Evolutionary conservation across 805 yeast species (phyloP), one percentile per base, ranked within the genome.

Genomic region (Candida nonsorbophila): DNA sequence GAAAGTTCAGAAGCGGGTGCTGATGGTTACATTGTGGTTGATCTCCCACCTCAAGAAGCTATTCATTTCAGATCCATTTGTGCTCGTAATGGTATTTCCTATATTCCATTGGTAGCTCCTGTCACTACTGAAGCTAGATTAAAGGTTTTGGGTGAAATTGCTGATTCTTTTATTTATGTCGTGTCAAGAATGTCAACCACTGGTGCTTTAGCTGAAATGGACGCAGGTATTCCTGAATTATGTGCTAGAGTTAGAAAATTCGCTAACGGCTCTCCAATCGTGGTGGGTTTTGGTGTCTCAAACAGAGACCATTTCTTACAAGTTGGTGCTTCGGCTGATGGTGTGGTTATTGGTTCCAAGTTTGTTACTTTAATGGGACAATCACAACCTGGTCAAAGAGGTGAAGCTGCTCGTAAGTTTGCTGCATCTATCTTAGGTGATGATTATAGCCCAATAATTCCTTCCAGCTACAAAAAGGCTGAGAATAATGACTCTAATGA

Each of bases 121-220:
- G 84, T 95, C 19, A 92, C 98, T 27, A 82, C 95, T 22, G 90
- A 90, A 50, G 92, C 81, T 29, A 76, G 99, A 48, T 72, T 92
- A 45, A 72, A 75, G 49, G 61, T 83, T 18, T 68, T 92, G 47
- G 80, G 90, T 6, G 72, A 73, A 33, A 84, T 92, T 47, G 95
- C 99, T 18, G 97, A 90, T 54, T 84, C 97, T 1, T 92, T 92
- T 59, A 81, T 92, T 36, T 92, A 92, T 48, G 98, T 92, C 22
- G 97, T 92, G 11, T 86, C 96, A 3, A 76, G 95, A 55, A 92
- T 92, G 99, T 97, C 97, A 42, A 79, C 95, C 34, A 92, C 99
- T 16, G 98, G 99, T 53, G 90, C 94, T 20, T 63, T 78, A 14
- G 72, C 80, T 12, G 63, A 69, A 14, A 76, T 94, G 24, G 69